A percentile compares a stretch with the other conserved stretches of the same genome.
Evolutionary conservation across 129 eudicot genomes (phyloP).

Genomic region (Dittrichia graveolens): DNA sequence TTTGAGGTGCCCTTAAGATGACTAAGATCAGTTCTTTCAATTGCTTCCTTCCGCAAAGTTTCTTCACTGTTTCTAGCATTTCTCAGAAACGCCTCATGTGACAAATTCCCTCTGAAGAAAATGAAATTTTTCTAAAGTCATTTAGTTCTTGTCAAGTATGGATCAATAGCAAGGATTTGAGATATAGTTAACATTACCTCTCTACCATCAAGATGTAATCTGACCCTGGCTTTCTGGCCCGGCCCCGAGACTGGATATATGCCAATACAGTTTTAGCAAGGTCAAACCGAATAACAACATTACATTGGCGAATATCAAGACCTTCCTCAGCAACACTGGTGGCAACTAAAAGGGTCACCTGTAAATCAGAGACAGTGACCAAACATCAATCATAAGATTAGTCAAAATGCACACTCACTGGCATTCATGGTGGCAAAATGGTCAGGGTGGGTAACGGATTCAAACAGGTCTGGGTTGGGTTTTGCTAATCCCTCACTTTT

Average conservation of each 20-base stretch:
- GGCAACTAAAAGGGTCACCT: slow-evolving; percentile 97
- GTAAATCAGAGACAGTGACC: slow-evolving; percentile 10
- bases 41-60: slow-evolving; percentile 94
- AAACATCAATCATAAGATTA: slow-evolving; percentile 17
- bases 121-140: background rate
- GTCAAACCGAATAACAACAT: slow-evolving; percentile 98
- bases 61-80: slow-evolving; percentile 98
- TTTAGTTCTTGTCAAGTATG: background rate
- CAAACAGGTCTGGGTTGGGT: background rate
- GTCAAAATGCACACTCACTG: background rate
- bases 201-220: slow-evolving; percentile 97
- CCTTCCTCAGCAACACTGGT: slow-evolving; percentile 99
- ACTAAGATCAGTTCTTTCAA: slow-evolving; percentile 94
- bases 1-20: slow-evolving; percentile 73
- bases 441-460: background rate
- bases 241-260: slow-evolving; percentile 95
- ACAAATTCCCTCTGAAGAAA: slow-evolving; percentile 72
- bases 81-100: slow-evolving; percentile 89
- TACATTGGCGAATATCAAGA: slow-evolving; percentile 97
- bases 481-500: background rate
- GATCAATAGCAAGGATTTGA: background rate
- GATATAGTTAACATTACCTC: slow-evolving; percentile 50
- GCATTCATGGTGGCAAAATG: background rate
- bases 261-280: slow-evolving; percentile 99
- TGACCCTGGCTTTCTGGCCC: slow-evolving; percentile 99